A percentile compares a stretch with the other conserved stretches of the same genome.
Conservation (phyloP, 202 grass and related monocot species). For the Schoenoplectus triqueter region DNA sequence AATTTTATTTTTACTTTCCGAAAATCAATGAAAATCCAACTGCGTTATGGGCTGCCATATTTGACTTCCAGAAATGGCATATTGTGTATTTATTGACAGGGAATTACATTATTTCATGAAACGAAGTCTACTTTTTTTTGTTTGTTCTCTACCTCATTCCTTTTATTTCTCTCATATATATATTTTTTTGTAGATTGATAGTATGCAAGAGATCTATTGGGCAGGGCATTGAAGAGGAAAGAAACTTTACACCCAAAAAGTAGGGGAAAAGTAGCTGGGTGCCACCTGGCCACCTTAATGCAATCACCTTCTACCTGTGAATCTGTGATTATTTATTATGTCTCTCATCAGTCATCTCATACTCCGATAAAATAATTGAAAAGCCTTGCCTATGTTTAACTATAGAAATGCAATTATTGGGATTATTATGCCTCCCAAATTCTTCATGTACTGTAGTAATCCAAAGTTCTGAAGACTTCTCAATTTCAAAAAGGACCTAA, state of each 20-base stretch:
- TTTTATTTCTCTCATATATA: not conserved
- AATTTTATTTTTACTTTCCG: not conserved
- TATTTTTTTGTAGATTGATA: not conserved
- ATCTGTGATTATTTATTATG: slow-evolving; percentile 37
- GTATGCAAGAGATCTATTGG: not conserved
- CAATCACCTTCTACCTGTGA: slow-evolving; percentile 41
- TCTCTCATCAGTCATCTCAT: slow-evolving; percentile 17
- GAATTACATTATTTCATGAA: not conserved
- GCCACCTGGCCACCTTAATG: slow-evolving; percentile 46
- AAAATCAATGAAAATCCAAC: not conserved
- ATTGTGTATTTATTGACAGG: not conserved
- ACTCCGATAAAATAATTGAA: slow-evolving; percentile 23
- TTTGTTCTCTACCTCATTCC: too few relatives aligned
- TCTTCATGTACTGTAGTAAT: not conserved
- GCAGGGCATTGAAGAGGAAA: slow-evolving; percentile 34
- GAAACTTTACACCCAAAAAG: slow-evolving; percentile 33
- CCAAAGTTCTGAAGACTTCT: too few relatives aligned
- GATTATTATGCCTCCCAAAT: not conserved
- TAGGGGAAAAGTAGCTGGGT: slow-evolving; percentile 37
- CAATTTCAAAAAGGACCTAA: too few relatives aligned
- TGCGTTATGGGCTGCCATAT: not conserved
- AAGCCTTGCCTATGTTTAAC: slow-evolving; percentile 27
- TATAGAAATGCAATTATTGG: slow-evolving; percentile 34
- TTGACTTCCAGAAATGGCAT: slow-evolving; percentile 8
- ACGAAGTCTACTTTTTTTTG: too few relatives aligned